Evolutionary conservation across 495 filamentous ascomycete genomes (phyloP).

Genomic region (Annulohypoxylon nitens): DNA sequence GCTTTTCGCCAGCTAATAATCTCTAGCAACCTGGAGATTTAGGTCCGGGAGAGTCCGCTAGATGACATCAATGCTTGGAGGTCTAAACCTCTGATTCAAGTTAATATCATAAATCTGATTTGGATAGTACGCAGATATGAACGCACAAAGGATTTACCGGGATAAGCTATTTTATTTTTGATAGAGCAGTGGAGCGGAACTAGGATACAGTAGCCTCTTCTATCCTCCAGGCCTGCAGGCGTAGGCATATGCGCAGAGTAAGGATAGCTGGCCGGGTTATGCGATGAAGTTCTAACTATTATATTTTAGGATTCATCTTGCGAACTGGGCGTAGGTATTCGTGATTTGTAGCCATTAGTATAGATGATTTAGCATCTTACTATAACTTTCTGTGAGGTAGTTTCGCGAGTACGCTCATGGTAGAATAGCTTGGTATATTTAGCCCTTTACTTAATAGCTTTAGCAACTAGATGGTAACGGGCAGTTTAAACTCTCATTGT

Average conservation of each 20-base stretch:
- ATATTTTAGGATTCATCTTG: neutral
- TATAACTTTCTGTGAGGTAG: neutral
- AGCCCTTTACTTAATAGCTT: neutral
- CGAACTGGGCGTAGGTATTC: neutral
- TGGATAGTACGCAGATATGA: neutral
- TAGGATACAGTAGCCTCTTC: neutral
- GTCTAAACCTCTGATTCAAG: neutral
- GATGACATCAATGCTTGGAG: neutral
- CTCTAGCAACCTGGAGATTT: neutral
- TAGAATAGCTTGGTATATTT: neutral
- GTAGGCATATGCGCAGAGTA: neutral
- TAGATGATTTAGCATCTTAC: neutral
- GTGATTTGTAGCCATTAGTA: neutral
- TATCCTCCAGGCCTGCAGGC: neutral
- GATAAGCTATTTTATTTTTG: neutral
- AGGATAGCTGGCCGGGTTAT: neutral
- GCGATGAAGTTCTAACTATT: neutral
- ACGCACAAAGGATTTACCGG: neutral
- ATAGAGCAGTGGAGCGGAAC: neutral
- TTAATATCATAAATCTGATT: neutral
- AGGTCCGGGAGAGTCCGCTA: neutral
- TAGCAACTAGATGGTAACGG: too few relatives aligned
- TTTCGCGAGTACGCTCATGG: neutral
- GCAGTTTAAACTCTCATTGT: too few relatives aligned
- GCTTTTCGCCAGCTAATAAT: neutral